These are phyloP conservation scores for Amanita polypyramis DNA, from an alignment of 768 basidiomycete species.

Conservation along the genomic window DNA sequence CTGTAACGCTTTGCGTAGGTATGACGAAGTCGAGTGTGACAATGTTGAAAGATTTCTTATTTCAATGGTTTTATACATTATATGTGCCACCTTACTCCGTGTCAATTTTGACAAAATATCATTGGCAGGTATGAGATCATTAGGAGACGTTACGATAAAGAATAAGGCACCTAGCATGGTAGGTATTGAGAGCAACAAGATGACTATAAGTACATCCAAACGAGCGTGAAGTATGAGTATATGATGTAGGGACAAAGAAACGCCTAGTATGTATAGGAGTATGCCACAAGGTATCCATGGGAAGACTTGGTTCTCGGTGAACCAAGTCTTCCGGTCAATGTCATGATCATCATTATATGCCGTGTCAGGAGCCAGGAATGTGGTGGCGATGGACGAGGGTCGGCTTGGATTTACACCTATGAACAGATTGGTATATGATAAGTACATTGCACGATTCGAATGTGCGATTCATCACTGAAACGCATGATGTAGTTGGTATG, in stretches of 20 bases:
- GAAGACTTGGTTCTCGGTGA: too few relatives aligned
- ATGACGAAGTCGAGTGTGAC: too few relatives aligned
- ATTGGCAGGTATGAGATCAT: not conserved
- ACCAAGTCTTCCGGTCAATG: too few relatives aligned
- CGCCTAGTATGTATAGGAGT: not conserved
- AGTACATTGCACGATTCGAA: not conserved
- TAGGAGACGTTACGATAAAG: not conserved
- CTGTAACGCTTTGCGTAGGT: conserved; percentile 19
- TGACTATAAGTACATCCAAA: not conserved
- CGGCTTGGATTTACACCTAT: not conserved
- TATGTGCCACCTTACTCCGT: too few relatives aligned
- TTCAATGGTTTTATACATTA: too few relatives aligned
- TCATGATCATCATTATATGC: too few relatives aligned
- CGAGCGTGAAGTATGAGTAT: not conserved
- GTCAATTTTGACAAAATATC: not conserved
- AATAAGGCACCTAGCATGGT: not conserved
- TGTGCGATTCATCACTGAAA: too few relatives aligned
- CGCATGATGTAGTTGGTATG: too few relatives aligned
- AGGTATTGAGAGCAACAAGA: not conserved
- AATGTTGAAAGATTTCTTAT: too few relatives aligned
- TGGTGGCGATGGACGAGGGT: not conserved
- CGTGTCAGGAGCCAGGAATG: too few relatives aligned
- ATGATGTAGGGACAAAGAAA: not conserved
- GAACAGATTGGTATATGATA: not conserved
- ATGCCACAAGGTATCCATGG: not conserved